Percentiles rank a stretch among this genome's conserved stretches.
These are phyloP conservation scores for Chrysoporthe deuterocubensis DNA, from an alignment of 2,329 filamentous ascomycete genomes.

Conservation along the genomic window DNA sequence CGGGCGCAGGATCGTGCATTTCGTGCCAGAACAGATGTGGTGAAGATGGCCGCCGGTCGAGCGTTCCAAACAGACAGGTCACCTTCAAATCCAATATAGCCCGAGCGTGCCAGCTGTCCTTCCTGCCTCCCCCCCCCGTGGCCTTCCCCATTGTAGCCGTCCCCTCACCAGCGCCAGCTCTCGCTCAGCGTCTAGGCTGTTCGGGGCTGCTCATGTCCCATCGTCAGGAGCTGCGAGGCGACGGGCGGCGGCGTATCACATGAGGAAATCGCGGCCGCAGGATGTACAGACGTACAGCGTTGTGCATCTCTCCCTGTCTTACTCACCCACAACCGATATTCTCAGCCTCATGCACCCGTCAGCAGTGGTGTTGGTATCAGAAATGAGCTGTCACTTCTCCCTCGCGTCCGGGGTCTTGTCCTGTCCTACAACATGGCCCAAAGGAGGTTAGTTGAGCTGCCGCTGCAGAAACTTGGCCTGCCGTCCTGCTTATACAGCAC, in stretches of 20 bases:
- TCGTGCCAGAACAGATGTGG: constrained; percentile 4
- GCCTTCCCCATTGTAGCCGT: not conserved
- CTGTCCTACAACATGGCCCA: not conserved
- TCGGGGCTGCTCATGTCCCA: constrained; percentile 2
- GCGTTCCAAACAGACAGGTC: not conserved
- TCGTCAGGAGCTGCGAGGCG: not conserved
- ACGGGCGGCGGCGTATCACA: constrained; percentile 19
- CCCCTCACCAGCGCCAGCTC: not conserved
- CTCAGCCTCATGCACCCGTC: constrained; percentile 26
- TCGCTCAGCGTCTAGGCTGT: not conserved
- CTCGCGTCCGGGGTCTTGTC: constrained; percentile 8
- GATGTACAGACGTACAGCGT: not conserved
- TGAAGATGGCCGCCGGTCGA: constrained; percentile 5
- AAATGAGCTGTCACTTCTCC: constrained; percentile 26
- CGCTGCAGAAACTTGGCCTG: not conserved
- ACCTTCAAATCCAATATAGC: not conserved
- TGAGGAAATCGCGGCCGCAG: constrained; percentile 9
- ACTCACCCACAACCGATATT: constrained; percentile 15
- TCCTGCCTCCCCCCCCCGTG: not conserved
- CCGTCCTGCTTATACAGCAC: not conserved
- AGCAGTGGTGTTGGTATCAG: constrained; percentile 11
- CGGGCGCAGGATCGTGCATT: constrained; percentile 21
- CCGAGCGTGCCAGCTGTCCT: not conserved
- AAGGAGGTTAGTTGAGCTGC: constrained; percentile 1
- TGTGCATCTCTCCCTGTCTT: constrained; percentile 12